Conservation (phyloP, 768 basidiomycete species). For the Sistotremastrum niveocremeum region DNA sequence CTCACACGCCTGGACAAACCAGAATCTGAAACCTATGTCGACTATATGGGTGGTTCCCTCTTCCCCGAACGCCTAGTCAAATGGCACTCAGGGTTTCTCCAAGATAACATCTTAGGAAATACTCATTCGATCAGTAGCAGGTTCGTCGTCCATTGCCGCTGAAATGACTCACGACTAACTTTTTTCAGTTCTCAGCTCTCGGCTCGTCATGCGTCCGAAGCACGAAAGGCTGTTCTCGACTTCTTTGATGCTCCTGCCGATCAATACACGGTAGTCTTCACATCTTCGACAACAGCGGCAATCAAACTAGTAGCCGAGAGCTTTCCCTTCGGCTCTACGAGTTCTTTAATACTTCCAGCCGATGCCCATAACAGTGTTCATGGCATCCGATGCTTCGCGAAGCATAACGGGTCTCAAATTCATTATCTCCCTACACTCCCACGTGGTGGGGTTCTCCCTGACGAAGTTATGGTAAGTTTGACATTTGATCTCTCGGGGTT, state of each 20-base stretch:
- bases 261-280: slow-evolving; percentile 66
- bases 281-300: slow-evolving; percentile 65
- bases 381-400: slow-evolving; percentile 64
- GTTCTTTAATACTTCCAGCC: slow-evolving; percentile 50
- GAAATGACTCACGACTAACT: slow-evolving; percentile 1
- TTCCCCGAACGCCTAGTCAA: slow-evolving; percentile 69
- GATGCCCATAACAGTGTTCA: slow-evolving; percentile 82
- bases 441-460: slow-evolving; percentile 49
- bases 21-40: slow-evolving; percentile 62
- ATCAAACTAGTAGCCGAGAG: slow-evolving; percentile 75
- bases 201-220: slow-evolving; percentile 49
- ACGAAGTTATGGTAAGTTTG: slow-evolving; percentile 42
- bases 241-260: slow-evolving; percentile 67
- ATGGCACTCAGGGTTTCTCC: slow-evolving; percentile 58
- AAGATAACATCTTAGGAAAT: slow-evolving; percentile 56
- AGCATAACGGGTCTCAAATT: slow-evolving; percentile 37
- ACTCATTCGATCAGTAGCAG: slow-evolving; percentile 76
- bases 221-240: slow-evolving; percentile 55
- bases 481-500: not conserved
- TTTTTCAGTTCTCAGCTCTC: slow-evolving; percentile 53
- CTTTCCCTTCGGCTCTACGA: slow-evolving; percentile 51
- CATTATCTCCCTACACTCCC: slow-evolving; percentile 52
- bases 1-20: slow-evolving; percentile 40
- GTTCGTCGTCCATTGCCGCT: slow-evolving; percentile 23
- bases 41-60: slow-evolving; percentile 76